Base-by-base conservation (phyloP, 208 protist species). In the Zelonia costaricensis region DNA sequence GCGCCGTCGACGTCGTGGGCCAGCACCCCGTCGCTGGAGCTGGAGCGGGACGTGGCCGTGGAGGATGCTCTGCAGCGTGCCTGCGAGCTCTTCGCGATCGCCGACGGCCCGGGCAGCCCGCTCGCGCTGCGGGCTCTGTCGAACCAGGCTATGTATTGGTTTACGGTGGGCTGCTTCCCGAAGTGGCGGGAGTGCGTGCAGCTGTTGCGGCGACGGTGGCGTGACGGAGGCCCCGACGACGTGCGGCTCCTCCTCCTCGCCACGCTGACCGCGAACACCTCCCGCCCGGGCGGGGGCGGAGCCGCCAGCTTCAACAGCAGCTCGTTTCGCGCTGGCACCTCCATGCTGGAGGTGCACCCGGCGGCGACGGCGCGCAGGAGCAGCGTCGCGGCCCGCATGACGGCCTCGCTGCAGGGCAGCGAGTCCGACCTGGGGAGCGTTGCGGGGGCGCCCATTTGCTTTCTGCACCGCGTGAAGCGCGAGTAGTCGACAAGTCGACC, bases 101-200 rank as follows among this genome's bases (percentile, higher is more conserved):
- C 59, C 16, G 69, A 69, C 15, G 75, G 75, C 58, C 30, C 25
- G 2, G 20, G 25, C 28, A 59, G 51, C 36, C 51, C 61, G 2
- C 15, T 68, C 18, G 65, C 75, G 46, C 42, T 76, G 45, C 75
- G 75, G 4, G 63, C 75, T 0, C 55, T 75, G 13, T 36, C 33
- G 28, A 78, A 74, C 54, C 40, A 75, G 46, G 72, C 65, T 6
- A 4, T 82, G 16, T 77, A 78, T 52, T 73, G 60, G 51, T 75
- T 71, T 55, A 47, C 52, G n/a, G 68, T 57, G 9, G 64, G 69
- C 42, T 44, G 69, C 30, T 57, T 70, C 47, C 40, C 31, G 20
- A 36, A 72, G 55, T 76, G 62, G 40, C 63, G 58, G 28, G 75
- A 74, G 60, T 62, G 16, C 36, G 23, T 81, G 51, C 65, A 62